Conservation (phyloP, 2,329 filamentous ascomycete genomes). For the Aureobasidium sp. region DNA sequence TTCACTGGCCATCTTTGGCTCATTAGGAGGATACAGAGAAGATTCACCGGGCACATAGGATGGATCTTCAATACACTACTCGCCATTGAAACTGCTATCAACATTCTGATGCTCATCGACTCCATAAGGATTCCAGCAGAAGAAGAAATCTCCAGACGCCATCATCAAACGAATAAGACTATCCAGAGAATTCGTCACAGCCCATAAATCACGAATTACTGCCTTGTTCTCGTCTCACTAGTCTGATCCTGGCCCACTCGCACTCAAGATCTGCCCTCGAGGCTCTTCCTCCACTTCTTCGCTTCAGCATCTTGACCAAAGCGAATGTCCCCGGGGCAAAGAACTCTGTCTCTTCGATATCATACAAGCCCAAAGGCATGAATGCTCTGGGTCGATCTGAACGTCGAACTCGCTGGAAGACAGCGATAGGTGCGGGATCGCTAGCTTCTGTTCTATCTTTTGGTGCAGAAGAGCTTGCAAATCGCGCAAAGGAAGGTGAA, state of each 20-base stretch:
- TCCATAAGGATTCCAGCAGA: background rate
- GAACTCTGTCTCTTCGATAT: background rate
- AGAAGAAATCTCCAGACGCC: too few relatives aligned
- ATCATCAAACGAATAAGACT: too few relatives aligned
- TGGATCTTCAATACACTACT: background rate
- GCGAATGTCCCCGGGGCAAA: background rate
- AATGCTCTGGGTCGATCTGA: background rate
- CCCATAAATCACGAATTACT: background rate
- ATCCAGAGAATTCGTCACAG: background rate
- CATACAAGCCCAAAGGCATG: background rate
- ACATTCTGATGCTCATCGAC: background rate
- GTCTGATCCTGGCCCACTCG: background rate
- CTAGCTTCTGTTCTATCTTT: background rate
- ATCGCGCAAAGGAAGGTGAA: background rate
- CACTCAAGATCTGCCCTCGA: background rate
- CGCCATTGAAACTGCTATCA: background rate
- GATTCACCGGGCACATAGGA: too few relatives aligned
- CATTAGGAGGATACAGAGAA: background rate
- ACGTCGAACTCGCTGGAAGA: background rate
- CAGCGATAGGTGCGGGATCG: background rate
- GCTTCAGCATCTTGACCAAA: background rate
- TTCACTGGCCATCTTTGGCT: too few relatives aligned
- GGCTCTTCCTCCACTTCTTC: background rate
- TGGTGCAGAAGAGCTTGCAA: background rate
- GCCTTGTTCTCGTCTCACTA: background rate